Evolutionary conservation across 345 rosid genomes (phyloP), one percentile per base, ranked within the genome.

Genomic region (Triadica sebifera): DNA sequence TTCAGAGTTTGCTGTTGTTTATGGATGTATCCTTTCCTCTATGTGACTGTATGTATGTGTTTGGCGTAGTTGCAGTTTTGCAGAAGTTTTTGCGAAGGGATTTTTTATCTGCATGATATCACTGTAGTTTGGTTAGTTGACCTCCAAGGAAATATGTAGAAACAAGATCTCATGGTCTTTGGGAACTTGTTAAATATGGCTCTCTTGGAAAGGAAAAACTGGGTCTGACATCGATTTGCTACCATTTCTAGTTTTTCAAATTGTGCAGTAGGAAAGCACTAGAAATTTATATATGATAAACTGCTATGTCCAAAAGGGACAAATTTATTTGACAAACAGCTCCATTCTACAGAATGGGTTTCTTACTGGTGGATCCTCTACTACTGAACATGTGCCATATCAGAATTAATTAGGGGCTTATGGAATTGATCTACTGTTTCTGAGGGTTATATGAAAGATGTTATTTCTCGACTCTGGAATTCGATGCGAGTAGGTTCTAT

Each of bases 1-100:
- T 71, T 87, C 86, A 72, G 90, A 94, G 79, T 94, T 94, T 83
- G 98, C 97, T 70, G 98, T 92, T 81, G 95, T 90, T 76, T 94
- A 94, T 84, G 98, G 98, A 47, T 94, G 98, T 94, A 94, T 94
- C 98, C 98, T 88, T 86, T 75, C 65, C 16, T 60, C 70, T 39
- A 8, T 41, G n/a, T 39, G 51, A 52, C 6, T 55, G 51, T 29
- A 29, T 39, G 17, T 20, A 8, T 34, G 12, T 37, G 0, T 68
- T 24, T 25, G 45, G 8, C 11, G n/a, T 24, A 57, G 37, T 60
- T 49, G 11, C 20, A 62, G 45, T 38, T 22, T 55, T 9, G 49
- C 12, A 51, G 16, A 43, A 65, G 12, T 25, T 57, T 70, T 65
- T 50, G 63, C 11, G 6, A 64, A 46, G 38, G 65, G 22, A 41